These are phyloP conservation scores for Ampelomyces quisqualis DNA, from an alignment of 2,329 filamentous ascomycete species.

Conservation along the genomic window DNA sequence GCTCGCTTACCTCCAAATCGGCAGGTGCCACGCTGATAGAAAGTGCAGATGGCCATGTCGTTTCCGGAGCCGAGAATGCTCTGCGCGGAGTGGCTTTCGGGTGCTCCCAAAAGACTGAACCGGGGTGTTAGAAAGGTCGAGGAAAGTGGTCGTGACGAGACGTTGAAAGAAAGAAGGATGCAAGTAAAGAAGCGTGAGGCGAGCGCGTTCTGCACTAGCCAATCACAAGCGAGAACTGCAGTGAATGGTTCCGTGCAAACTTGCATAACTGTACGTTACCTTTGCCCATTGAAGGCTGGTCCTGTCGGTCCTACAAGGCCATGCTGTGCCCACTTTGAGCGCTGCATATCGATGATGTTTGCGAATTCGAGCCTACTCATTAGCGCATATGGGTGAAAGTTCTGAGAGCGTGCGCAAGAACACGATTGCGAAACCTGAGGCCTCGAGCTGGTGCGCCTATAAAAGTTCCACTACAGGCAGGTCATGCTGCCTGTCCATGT, in stretches of 20 bases:
- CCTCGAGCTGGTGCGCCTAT: neutral
- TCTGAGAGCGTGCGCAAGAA: too few relatives aligned
- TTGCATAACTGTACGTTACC: constrained; percentile 19
- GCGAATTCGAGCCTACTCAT: neutral
- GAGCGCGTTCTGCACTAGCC: constrained; percentile 25
- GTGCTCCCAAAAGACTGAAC: constrained; percentile 12
- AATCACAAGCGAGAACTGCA: constrained; percentile 11
- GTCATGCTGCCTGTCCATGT: neutral
- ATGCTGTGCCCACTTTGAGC: constrained; percentile 19
- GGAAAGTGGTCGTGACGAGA: constrained; percentile 6
- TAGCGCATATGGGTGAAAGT: constrained; percentile 9
- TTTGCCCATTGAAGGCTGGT: constrained; percentile 16
- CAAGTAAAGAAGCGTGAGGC: constrained; percentile 17
- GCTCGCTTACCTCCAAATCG: constrained; percentile 59
- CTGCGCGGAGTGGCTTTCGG: neutral
- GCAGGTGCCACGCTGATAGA: constrained; percentile 66
- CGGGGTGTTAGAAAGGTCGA: constrained; percentile 11
- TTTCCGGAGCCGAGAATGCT: neutral
- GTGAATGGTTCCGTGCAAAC: constrained; percentile 9
- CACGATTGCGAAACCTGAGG: neutral
- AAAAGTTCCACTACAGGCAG: neutral
- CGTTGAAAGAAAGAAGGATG: constrained; percentile 8
- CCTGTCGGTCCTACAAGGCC: constrained; percentile 1
- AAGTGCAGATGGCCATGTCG: constrained; percentile 59
- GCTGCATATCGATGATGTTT: too few relatives aligned